Conservation (phyloP, 768 basidiomycete genomes). For the Mrakia blollopis region DNA sequence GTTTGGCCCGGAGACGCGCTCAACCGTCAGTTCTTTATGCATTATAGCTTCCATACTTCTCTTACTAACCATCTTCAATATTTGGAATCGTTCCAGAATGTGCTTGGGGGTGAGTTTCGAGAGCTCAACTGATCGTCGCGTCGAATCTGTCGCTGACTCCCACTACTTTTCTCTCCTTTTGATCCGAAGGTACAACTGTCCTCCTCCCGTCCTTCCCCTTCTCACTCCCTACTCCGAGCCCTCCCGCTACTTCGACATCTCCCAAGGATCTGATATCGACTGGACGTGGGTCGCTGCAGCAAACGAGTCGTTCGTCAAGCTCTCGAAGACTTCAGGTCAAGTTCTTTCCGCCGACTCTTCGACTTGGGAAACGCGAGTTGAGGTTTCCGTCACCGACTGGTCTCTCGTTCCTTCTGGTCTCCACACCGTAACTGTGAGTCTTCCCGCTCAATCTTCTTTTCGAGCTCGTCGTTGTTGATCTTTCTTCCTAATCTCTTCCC, state of each 20-base stretch:
- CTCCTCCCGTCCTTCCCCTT: slow-evolving; percentile 47
- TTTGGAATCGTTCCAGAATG: slow-evolving; percentile 22
- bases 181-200: slow-evolving; percentile 39
- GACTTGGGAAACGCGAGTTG: slow-evolving; percentile 55
- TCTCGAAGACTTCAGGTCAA: slow-evolving; percentile 52
- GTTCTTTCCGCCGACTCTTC: slow-evolving; percentile 48
- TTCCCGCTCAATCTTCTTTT: not conserved
- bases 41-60: no score
- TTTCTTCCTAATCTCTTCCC: no score
- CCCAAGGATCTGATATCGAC: slow-evolving; percentile 59
- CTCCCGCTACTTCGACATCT: slow-evolving; percentile 59
- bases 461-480: not conserved
- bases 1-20: slow-evolving; percentile 32
- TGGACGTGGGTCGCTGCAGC: slow-evolving; percentile 49
- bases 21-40: not conserved
- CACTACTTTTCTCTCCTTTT: not conserved
- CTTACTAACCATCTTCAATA: no score
- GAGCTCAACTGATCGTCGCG: not conserved
- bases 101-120: slow-evolving; percentile 7
- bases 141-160: not conserved
- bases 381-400: slow-evolving; percentile 57
- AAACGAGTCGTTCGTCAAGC: slow-evolving; percentile 55
- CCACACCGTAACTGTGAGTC: not conserved
- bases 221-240: slow-evolving; percentile 58
- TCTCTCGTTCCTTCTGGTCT: slow-evolving; percentile 40